These are phyloP conservation scores for Gaertneriomyces semiglobifer DNA, from an alignment of 192 early-diverging fungal genomes.

Conservation along the genomic window DNA sequence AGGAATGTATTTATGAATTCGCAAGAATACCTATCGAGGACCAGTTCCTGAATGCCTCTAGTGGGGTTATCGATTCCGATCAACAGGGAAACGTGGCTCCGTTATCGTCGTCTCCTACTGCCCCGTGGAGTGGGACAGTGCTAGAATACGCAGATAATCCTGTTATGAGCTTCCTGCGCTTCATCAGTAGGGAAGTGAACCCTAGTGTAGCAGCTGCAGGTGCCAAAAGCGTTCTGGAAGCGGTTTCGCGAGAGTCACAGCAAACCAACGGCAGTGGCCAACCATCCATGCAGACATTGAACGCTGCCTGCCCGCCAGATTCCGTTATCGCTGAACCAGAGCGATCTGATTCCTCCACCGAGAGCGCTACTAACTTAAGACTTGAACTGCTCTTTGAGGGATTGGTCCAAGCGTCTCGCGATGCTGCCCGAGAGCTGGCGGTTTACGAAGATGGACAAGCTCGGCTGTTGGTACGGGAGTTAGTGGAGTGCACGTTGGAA, in stretches of 20 bases:
- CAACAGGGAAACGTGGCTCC: not conserved
- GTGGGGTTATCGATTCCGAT: not conserved
- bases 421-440: conserved; percentile 6
- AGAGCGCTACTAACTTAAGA: not conserved
- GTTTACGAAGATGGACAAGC: not conserved
- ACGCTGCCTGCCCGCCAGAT: not conserved
- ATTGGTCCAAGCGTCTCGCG: not conserved
- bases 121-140: not conserved
- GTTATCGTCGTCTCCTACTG: not conserved
- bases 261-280: too few relatives aligned
- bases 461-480: not conserved
- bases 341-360: not conserved
- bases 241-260: not conserved
- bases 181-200: not conserved
- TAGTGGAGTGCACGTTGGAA: not conserved
- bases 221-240: conserved; percentile 12
- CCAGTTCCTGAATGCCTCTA: not conserved
- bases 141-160: conserved; percentile 9
- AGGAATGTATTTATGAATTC: not conserved
- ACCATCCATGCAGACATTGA: too few relatives aligned
- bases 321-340: not conserved
- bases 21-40: not conserved
- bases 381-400: not conserved
- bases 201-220: conserved; percentile 20
- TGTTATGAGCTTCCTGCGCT: conserved; percentile 15